Evolutionary conservation across 371 early-diverging fungal species (phyloP).

Genomic region (Paraphysoderma sedebokerense): DNA sequence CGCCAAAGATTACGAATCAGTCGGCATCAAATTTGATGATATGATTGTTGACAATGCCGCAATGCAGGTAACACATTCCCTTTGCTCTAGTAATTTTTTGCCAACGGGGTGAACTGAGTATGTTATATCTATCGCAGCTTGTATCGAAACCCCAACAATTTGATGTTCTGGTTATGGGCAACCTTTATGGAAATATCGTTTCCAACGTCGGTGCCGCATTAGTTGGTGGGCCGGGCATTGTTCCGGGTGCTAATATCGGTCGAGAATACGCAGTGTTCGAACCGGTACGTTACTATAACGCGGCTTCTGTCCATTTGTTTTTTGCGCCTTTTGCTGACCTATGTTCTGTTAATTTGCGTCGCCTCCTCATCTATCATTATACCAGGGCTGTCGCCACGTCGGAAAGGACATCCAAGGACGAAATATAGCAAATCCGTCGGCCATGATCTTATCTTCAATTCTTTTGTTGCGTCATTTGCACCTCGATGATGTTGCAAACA

Average conservation of each 20-base stretch:
- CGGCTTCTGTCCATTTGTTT: not conserved
- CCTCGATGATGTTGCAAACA: conserved; percentile 63
- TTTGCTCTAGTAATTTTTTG: not conserved
- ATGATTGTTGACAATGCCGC: conserved; percentile 98
- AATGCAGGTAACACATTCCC: conserved; percentile 90
- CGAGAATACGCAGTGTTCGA: conserved; percentile 90
- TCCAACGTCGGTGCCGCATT: conserved; percentile 91
- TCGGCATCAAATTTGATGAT: conserved; percentile 78
- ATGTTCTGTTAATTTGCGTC: conserved; percentile 1
- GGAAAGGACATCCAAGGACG: conserved; percentile 76
- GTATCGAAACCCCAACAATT: conserved; percentile 92
- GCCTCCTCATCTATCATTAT: not conserved
- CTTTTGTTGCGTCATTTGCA: conserved; percentile 86
- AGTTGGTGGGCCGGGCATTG: conserved; percentile 84
- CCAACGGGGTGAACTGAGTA: not conserved
- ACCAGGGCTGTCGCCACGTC: conserved; percentile 79
- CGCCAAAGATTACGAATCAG: conserved; percentile 71
- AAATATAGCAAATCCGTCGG: conserved; percentile 86
- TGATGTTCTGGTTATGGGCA: conserved; percentile 94
- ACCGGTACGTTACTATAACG: conserved; percentile 36
- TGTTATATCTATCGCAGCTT: conserved; percentile 17
- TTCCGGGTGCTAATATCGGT: conserved; percentile 92
- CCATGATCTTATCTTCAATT: conserved; percentile 71
- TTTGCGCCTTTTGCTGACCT: not conserved
- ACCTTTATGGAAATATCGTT: conserved; percentile 94